Conservation (phyloP, 1,284 basidiomycete species). For the Somion occarium region DNA sequence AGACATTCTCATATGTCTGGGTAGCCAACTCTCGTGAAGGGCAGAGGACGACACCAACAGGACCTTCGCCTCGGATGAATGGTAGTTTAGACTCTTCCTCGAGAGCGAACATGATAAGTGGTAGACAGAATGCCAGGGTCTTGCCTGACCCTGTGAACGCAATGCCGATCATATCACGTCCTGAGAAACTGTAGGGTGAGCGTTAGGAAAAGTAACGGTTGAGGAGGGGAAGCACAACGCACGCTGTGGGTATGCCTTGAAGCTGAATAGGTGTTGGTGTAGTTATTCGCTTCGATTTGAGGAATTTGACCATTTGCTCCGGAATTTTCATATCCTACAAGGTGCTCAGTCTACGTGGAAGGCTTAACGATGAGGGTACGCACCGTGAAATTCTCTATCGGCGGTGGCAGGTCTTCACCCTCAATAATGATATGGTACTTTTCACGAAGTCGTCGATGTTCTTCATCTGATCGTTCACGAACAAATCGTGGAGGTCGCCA, state of each 20-base stretch:
- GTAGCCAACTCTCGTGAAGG: conserved; percentile 91
- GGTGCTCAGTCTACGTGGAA: conserved; percentile 12
- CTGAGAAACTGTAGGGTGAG: conserved; percentile 60
- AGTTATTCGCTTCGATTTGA: conserved; percentile 82
- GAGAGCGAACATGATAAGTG: conserved; percentile 91
- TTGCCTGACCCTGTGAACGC: conserved; percentile 72
- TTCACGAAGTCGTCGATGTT: conserved; percentile 77
- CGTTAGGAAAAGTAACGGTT: background rate
- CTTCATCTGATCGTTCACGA: conserved; percentile 60
- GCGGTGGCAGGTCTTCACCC: conserved; percentile 90
- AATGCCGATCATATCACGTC: conserved; percentile 94
- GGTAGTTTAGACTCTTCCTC: conserved; percentile 92
- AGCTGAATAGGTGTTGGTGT: conserved; percentile 95
- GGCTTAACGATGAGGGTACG: conserved; percentile 20
- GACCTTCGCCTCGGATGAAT: conserved; percentile 91
- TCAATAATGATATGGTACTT: conserved; percentile 92
- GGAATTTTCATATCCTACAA: conserved; percentile 96
- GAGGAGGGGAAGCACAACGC: conserved; percentile 25
- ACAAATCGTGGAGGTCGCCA: conserved; percentile 90
- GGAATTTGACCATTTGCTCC: conserved; percentile 73
- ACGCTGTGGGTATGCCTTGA: conserved; percentile 95
- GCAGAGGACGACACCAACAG: conserved; percentile 92
- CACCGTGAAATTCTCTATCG: conserved; percentile 87
- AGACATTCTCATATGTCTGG: conserved; percentile 94
- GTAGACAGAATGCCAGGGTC: conserved; percentile 85